Percentiles rank a stretch among this genome's conserved stretches.
phyloP scores from a whole-genome alignment of 306 rosid species.

The Acacia confusa region DNA sequence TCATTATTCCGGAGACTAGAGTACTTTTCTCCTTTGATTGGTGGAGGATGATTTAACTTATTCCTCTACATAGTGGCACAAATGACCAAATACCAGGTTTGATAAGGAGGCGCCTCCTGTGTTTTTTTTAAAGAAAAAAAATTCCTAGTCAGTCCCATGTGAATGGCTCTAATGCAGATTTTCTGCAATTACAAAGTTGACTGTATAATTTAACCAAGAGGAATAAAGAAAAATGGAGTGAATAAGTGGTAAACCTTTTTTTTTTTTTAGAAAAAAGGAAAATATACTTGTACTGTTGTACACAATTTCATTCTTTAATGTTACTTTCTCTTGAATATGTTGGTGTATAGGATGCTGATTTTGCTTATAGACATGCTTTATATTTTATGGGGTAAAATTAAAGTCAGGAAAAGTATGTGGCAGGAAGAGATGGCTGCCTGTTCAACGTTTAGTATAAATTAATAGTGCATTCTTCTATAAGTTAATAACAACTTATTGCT shows the following conservation, averaged over 20 bases:
- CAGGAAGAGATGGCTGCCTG: not conserved
- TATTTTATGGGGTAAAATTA: not conserved
- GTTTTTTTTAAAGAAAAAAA: not conserved
- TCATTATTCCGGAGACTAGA: slow-evolving; percentile 26
- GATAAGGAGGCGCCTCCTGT: slow-evolving; percentile 13
- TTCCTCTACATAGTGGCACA: slow-evolving; percentile 17
- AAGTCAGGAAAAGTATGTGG: not conserved
- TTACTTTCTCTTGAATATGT: not conserved
- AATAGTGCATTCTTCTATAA: not conserved
- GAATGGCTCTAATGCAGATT: not conserved
- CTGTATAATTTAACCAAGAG: not conserved
- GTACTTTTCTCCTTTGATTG: slow-evolving; percentile 23
- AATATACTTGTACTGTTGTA: not conserved
- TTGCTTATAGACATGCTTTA: not conserved
- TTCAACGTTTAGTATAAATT: not conserved
- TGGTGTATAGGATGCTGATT: not conserved
- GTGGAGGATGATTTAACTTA: slow-evolving; percentile 29
- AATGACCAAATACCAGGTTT: slow-evolving; percentile 3
- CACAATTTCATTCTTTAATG: not conserved
- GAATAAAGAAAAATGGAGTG: not conserved
- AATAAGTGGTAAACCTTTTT: not conserved
- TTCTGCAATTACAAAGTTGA: not conserved
- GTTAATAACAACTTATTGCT: not conserved
- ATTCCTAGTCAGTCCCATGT: not conserved
- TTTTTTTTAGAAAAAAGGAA: not conserved